phyloP scores from a whole-genome alignment of 805 yeast genomes.

The Candida lessepsii region DNA sequence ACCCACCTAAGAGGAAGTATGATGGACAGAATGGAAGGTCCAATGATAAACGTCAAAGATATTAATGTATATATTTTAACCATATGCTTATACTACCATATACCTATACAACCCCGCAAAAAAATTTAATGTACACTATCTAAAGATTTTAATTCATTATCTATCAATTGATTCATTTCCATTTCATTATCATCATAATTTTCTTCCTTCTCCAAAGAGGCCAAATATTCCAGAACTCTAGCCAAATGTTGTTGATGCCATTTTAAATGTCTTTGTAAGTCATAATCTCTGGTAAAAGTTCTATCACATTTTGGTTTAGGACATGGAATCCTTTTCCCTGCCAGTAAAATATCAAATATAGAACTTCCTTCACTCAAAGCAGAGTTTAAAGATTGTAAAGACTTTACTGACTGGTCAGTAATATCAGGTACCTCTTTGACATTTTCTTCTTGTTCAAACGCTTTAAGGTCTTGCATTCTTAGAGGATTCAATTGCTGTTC shows the following conservation, averaged over 20 bases:
- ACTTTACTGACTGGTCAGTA: conserved; percentile 9
- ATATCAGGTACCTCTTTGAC: conserved; percentile 15
- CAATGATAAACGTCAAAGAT: conserved; percentile 29
- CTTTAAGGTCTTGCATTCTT: conserved; percentile 1
- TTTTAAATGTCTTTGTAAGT: conserved; percentile 47
- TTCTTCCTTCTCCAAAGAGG: conserved; percentile 18
- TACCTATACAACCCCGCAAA: no score
- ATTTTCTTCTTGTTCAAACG: background rate
- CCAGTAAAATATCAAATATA: conserved; percentile 36
- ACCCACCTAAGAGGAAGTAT: conserved; percentile 25
- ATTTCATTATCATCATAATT: conserved; percentile 3
- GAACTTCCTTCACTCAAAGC: conserved; percentile 22
- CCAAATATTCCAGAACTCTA: conserved; percentile 30
- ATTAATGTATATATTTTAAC: conserved; percentile 2
- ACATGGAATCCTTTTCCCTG: conserved; percentile 44
- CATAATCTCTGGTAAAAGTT: conserved; percentile 49
- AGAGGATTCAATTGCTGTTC: background rate
- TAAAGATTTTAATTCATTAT: conserved; percentile 13
- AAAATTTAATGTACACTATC: conserved; percentile 5
- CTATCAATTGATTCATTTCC: conserved; percentile 13
- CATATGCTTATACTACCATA: background rate
- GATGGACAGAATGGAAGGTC: conserved; percentile 20
- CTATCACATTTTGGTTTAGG: conserved; percentile 52
- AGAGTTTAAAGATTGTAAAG: conserved; percentile 10
- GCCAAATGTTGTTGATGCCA: conserved; percentile 48